phyloP scores from a whole-genome alignment of 495 filamentous ascomycete genomes.

The Podospora appendiculata region DNA sequence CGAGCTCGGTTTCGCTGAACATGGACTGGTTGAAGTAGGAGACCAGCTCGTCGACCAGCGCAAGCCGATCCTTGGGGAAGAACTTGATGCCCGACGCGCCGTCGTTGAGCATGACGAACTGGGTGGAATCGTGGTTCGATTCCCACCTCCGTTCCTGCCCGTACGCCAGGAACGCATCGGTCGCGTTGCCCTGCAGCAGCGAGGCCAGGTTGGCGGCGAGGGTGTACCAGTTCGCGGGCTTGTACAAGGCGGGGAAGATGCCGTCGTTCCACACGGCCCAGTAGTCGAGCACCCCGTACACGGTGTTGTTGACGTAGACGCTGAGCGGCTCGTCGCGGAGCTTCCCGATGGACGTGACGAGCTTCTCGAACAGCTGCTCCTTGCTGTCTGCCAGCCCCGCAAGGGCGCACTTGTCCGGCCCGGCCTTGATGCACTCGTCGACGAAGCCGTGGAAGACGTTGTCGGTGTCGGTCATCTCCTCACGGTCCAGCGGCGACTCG shows the following conservation, averaged over 20 bases:
- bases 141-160: constrained; percentile 5
- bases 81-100: constrained; percentile 16
- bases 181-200: constrained; percentile 34
- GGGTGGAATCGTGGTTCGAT: constrained; percentile 6
- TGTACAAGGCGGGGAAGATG: constrained; percentile 30
- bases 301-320: constrained; percentile 34
- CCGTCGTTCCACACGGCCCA: constrained; percentile 25
- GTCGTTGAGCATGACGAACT: constrained; percentile 27
- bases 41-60: constrained; percentile 18
- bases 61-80: constrained; percentile 19
- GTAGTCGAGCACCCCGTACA: constrained; percentile 31
- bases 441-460: constrained; percentile 32
- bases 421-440: constrained; percentile 36
- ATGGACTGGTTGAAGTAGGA: constrained; percentile 21
- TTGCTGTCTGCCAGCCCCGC: constrained; percentile 20
- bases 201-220: constrained; percentile 28
- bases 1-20: constrained; percentile 13
- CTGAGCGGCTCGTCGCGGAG: constrained; percentile 25
- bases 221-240: constrained; percentile 24
- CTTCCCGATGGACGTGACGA: constrained; percentile 17
- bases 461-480: constrained; percentile 28
- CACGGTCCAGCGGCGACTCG: constrained; percentile 12
- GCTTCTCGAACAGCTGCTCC: constrained; percentile 19
- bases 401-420: constrained; percentile 23
- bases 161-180: constrained; percentile 30